Evolutionary conservation across 1,284 basidiomycete species (phyloP).

Genomic region (Moniliella sp.): DNA sequence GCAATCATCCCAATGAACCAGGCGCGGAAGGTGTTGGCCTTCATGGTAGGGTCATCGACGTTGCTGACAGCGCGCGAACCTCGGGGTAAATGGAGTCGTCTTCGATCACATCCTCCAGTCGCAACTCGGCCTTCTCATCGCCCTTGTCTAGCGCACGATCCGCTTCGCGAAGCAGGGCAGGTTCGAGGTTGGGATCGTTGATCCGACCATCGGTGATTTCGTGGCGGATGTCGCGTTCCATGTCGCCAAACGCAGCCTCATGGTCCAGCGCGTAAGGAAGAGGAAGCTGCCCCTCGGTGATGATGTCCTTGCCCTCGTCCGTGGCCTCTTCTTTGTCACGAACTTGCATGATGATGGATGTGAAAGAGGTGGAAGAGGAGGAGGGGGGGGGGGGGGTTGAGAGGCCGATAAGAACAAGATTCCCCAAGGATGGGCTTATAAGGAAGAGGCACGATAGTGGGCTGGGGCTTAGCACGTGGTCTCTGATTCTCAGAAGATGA

Average conservation of each 20-base stretch:
- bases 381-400: no score
- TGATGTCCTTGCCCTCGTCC: no score
- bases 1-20: slow-evolving; percentile 15
- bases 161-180: slow-evolving; percentile 3
- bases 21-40: slow-evolving; percentile 20
- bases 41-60: slow-evolving; percentile 22
- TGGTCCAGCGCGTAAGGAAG: no score
- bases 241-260: slow-evolving; percentile 7
- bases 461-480: no score
- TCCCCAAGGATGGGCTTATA: no score
- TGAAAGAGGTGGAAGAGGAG: no score
- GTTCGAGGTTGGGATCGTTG: slow-evolving; percentile 9
- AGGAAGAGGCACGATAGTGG: no score
- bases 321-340: no score
- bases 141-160: slow-evolving; percentile 6
- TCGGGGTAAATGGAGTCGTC: slow-evolving; percentile 24
- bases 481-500: no score
- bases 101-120: slow-evolving; percentile 7
- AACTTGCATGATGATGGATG: no score
- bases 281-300: no score
- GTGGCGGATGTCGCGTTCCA: slow-evolving; percentile 1
- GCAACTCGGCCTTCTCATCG: slow-evolving; percentile 6
- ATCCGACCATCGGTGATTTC: slow-evolving; percentile 1
- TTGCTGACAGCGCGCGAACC: slow-evolving; percentile 23
- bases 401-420: no score